phyloP scores from a whole-genome alignment of 2,329 filamentous ascomycete genomes.

The Microdochium bolleyi region DNA sequence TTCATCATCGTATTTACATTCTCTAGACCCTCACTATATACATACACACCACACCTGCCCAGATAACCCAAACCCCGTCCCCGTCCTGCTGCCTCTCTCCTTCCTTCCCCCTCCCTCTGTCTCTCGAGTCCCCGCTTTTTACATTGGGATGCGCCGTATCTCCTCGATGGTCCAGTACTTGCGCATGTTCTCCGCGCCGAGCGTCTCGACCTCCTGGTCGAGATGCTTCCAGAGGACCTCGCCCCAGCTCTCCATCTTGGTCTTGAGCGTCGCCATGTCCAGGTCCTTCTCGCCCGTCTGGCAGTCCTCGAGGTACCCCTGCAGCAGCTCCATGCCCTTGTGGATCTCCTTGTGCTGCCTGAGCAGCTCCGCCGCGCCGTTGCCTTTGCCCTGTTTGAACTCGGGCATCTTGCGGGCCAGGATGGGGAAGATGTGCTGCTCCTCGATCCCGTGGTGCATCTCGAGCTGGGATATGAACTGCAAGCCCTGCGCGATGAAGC shows the following conservation, averaged over 20 bases:
- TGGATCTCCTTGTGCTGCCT: constrained; percentile 76
- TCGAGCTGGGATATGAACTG: constrained; percentile 64
- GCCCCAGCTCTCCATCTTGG: constrained; percentile 71
- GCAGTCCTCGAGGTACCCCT: constrained; percentile 58
- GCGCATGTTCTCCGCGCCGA: constrained; percentile 83
- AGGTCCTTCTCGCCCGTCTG: constrained; percentile 53
- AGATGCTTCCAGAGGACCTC: constrained; percentile 74
- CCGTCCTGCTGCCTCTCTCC: no score
- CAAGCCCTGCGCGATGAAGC: constrained; percentile 62
- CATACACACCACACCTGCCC: no score
- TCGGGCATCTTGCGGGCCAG: constrained; percentile 73
- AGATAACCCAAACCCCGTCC: no score
- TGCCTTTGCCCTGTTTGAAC: constrained; percentile 40
- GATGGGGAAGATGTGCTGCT: constrained; percentile 70
- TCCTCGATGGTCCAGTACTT: constrained; percentile 73
- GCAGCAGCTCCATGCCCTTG: constrained; percentile 59
- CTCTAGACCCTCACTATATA: no score
- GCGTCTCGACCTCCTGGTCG: constrained; percentile 71
- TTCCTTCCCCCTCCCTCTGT: no score
- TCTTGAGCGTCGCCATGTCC: constrained; percentile 51
- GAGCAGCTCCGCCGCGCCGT: constrained; percentile 52
- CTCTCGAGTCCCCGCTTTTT: no score
- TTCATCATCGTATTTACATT: no score
- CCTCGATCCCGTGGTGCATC: constrained; percentile 76
- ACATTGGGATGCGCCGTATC: constrained; percentile 64